These are phyloP conservation scores for Aspergillus diversus DNA, from an alignment of 495 filamentous ascomycete species.

Conservation along the genomic window DNA sequence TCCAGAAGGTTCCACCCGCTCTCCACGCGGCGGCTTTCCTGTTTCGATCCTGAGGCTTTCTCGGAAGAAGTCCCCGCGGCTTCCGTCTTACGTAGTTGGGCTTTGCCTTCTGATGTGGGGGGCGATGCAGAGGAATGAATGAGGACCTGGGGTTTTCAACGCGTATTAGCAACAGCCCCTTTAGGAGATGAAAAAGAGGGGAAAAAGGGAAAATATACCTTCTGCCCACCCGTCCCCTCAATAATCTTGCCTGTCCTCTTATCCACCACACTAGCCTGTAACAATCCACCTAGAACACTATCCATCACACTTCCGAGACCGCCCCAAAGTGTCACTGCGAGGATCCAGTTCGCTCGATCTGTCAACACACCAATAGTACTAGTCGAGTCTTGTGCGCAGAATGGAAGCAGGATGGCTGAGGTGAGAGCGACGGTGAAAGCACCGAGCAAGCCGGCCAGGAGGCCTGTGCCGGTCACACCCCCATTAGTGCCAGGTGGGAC, in stretches of 20 bases:
- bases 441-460: constrained; percentile 74
- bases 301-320: constrained; percentile 80
- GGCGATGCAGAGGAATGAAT: constrained; percentile 34
- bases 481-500: constrained; percentile 94
- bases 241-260: constrained; percentile 81
- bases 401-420: constrained; percentile 67
- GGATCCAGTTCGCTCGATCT: constrained; percentile 57
- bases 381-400: constrained; percentile 53
- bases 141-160: constrained; percentile 38
- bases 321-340: constrained; percentile 70
- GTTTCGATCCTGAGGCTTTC: constrained; percentile 37
- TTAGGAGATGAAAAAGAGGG: neutral
- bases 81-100: neutral
- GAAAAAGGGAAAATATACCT: constrained; percentile 56
- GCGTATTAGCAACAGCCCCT: constrained; percentile 4
- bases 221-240: constrained; percentile 81
- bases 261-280: constrained; percentile 89
- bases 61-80: constrained; percentile 10
- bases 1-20: constrained; percentile 78
- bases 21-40: constrained; percentile 71
- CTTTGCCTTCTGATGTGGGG: neutral
- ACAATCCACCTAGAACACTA: constrained; percentile 79
- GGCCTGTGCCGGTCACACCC: constrained; percentile 75
- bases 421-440: constrained; percentile 71
- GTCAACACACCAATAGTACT: constrained; percentile 46